Evolutionary conservation across 208 protist genomes (phyloP), one percentile per base, ranked within the genome.

Genomic region (Herpetomonas tarakana): DNA sequence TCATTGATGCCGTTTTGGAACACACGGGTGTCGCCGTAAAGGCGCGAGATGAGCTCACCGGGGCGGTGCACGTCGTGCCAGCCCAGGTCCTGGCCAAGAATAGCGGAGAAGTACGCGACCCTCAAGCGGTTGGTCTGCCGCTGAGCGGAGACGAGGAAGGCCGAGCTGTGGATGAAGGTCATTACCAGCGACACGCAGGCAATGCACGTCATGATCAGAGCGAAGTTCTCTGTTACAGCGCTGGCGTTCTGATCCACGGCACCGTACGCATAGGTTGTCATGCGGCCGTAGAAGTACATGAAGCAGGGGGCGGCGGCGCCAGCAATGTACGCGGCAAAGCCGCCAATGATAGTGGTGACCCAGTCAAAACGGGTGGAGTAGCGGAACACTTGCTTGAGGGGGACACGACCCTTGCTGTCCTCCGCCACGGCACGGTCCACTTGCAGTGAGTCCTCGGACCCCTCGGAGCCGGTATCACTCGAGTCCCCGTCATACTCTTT

Each of bases 1-100:
- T 88, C 80, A 55, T 71, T 71, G 49, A 88, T 82, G 11, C 74
- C 83, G 39, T 75, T 78, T 65, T 86, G 67, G 29, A 86, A 58
- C 24, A 83, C 63, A 41, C 61, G 62, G 1, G 62, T 65, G 52
- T 81, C 72, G 28, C 54, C 63, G 1, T 47, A 67, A 12, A 78
- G 27, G 25, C 70, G 71, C 18, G 69, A 62, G 16, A 72, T 61
- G 18, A 76, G 47, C 52, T 74, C 73, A 39, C 69, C 74, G 12
- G 73, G 73, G 28, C 66, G 74, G 55, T 78, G 67, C 21, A 58
- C 47, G 50, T 86, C 83, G 58, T 84, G 78, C 76, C 75, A 90
- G 29, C 61, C 68, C 31, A 85, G 70, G 41, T 90, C 79, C 55
- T 90, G 83, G 28, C 81, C 47, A 26, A 89, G 66, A 12, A 83